Conservation (phyloP, 495 filamentous ascomycete species). For the Penicillium coffeae region DNA sequence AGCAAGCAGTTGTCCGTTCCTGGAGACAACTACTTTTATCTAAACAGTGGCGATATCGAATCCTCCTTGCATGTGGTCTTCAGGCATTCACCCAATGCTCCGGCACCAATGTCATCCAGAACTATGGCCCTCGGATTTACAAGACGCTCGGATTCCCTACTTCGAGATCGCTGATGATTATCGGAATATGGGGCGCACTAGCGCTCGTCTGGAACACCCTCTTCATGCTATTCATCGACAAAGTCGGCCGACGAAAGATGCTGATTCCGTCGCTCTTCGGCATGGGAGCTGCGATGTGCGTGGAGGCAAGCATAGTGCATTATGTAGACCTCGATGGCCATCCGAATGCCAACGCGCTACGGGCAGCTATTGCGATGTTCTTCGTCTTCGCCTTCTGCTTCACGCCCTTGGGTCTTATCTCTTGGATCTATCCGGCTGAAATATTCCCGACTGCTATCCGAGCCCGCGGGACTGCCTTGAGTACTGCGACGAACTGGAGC, state of each 20-base stretch:
- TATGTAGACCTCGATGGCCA: slow-evolving; percentile 23
- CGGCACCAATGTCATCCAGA: slow-evolving; percentile 51
- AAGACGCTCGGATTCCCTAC: slow-evolving; percentile 44
- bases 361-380: slow-evolving; percentile 54
- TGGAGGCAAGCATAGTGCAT: slow-evolving; percentile 42
- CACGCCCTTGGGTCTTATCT: slow-evolving; percentile 50
- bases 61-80: slow-evolving; percentile 50
- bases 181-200: slow-evolving; percentile 50
- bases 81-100: slow-evolving; percentile 53
- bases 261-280: slow-evolving; percentile 49
- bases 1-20: slow-evolving; percentile 24
- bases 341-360: slow-evolving; percentile 38
- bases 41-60: slow-evolving; percentile 39
- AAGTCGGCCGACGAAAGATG: slow-evolving; percentile 48
- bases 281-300: slow-evolving; percentile 49
- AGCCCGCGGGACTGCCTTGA: slow-evolving; percentile 47
- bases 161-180: slow-evolving; percentile 47
- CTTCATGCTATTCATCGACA: slow-evolving; percentile 51
- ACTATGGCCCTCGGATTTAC: slow-evolving; percentile 49
- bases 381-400: slow-evolving; percentile 56
- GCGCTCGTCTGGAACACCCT: slow-evolving; percentile 46
- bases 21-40: slow-evolving; percentile 46
- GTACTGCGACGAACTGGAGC: slow-evolving; percentile 53
- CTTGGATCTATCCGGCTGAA: slow-evolving; percentile 55
- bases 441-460: slow-evolving; percentile 55